Conservation (phyloP, 164 flowering plant species). For the Liriodendron chinense region DNA sequence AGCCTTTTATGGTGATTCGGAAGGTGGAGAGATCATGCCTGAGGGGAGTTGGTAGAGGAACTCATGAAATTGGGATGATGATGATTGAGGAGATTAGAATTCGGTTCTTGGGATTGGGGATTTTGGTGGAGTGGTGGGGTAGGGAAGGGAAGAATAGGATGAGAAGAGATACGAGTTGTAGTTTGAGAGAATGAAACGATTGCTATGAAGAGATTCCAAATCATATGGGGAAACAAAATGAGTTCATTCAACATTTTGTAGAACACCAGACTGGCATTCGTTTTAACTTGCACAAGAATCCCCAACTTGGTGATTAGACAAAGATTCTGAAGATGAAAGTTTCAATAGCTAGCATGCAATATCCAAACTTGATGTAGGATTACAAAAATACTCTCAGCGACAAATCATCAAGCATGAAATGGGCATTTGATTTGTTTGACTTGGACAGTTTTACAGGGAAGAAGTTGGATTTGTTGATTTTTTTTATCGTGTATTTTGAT, state of each 20-base stretch:
- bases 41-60: slow-evolving; percentile 56
- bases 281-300: neutral
- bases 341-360: neutral
- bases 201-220: neutral
- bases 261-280: neutral
- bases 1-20: slow-evolving; percentile 69
- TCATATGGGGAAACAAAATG: neutral
- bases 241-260: too few relatives aligned
- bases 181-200: neutral
- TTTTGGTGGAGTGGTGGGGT: neutral
- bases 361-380: neutral
- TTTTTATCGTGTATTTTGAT: neutral
- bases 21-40: slow-evolving; percentile 56
- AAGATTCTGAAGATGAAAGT: neutral
- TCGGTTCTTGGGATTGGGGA: neutral
- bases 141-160: neutral
- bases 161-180: neutral
- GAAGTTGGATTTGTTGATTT: neutral
- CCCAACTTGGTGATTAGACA: neutral
- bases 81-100: slow-evolving; percentile 5
- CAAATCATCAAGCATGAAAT: neutral
- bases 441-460: neutral
- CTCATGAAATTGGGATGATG: slow-evolving; percentile 34
- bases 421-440: neutral
- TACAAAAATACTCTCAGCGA: neutral